phyloP scores from a whole-genome alignment of 1,139 yeast species.

The Yamadazyma conglobata region DNA sequence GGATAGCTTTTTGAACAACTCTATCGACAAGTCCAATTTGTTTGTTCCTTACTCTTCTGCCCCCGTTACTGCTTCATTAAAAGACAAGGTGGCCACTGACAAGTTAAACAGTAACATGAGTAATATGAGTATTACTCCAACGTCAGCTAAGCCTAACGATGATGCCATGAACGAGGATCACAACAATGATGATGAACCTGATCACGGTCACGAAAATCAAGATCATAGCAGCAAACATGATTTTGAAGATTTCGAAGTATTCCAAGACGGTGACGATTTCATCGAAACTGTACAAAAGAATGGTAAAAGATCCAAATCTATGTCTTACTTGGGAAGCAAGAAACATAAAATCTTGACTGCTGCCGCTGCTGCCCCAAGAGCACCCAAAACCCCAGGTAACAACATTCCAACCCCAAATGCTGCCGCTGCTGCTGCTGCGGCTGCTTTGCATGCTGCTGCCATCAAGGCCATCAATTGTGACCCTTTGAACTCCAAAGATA shows the following conservation, averaged over 20 bases:
- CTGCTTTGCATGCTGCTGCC: slow-evolving; percentile 73
- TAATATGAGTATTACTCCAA: slow-evolving; percentile 6
- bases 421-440: slow-evolving; percentile 68
- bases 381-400: slow-evolving; percentile 57
- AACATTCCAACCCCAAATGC: slow-evolving; percentile 58
- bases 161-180: slow-evolving; percentile 5
- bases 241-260: slow-evolving; percentile 43
- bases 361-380: slow-evolving; percentile 79
- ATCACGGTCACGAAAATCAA: slow-evolving; percentile 16
- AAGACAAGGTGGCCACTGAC: slow-evolving; percentile 11
- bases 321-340: slow-evolving; percentile 53
- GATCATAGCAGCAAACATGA: slow-evolving; percentile 25
- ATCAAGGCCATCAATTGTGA: slow-evolving; percentile 41
- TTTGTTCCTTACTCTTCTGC: slow-evolving; percentile 71
- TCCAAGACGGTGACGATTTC: slow-evolving; percentile 25
- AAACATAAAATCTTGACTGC: slow-evolving; percentile 61
- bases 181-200: slow-evolving; percentile 11
- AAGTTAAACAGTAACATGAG: slow-evolving; percentile 5
- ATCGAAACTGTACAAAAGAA: slow-evolving; percentile 34
- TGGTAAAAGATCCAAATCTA: slow-evolving; percentile 61
- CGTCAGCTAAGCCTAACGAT: slow-evolving; percentile 2
- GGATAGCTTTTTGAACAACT: slow-evolving; percentile 43
- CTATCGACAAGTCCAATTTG: slow-evolving; percentile 49
- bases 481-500: slow-evolving; percentile 12
- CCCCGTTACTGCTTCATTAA: slow-evolving; percentile 69